phyloP scores from a whole-genome alignment of 1,284 basidiomycete species.

The Ganoderma lucidum region DNA sequence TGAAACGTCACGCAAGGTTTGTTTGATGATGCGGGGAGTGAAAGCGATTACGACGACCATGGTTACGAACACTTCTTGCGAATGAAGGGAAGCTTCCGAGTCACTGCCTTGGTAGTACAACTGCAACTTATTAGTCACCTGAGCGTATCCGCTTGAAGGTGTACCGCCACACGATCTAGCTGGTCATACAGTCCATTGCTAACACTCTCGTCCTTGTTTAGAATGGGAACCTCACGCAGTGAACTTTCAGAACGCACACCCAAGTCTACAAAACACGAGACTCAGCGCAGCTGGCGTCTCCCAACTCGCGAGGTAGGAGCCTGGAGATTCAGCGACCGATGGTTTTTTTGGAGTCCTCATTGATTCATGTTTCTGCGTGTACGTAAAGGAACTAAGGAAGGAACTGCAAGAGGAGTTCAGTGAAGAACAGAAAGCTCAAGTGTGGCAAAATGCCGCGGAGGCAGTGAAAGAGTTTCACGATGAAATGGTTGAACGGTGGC shows the following conservation, averaged over 20 bases:
- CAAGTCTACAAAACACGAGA: neutral
- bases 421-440: constrained; percentile 6
- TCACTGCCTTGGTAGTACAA: too few relatives aligned
- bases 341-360: neutral
- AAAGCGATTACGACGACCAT: too few relatives aligned
- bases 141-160: neutral
- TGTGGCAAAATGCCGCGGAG: constrained; percentile 4
- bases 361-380: neutral
- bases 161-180: neutral
- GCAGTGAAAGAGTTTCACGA: constrained; percentile 6
- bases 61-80: too few relatives aligned
- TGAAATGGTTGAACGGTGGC: constrained; percentile 24
- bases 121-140: neutral
- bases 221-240: neutral
- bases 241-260: neutral
- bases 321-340: neutral
- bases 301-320: neutral
- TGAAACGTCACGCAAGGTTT: too few relatives aligned
- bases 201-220: neutral
- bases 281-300: neutral
- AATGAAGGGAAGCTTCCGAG: too few relatives aligned
- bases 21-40: too few relatives aligned
- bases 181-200: neutral
- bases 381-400: neutral
- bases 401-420: constrained; percentile 9